phyloP scores from a whole-genome alignment of 805 yeast genomes.

The Wickerhamiella shivajii region DNA sequence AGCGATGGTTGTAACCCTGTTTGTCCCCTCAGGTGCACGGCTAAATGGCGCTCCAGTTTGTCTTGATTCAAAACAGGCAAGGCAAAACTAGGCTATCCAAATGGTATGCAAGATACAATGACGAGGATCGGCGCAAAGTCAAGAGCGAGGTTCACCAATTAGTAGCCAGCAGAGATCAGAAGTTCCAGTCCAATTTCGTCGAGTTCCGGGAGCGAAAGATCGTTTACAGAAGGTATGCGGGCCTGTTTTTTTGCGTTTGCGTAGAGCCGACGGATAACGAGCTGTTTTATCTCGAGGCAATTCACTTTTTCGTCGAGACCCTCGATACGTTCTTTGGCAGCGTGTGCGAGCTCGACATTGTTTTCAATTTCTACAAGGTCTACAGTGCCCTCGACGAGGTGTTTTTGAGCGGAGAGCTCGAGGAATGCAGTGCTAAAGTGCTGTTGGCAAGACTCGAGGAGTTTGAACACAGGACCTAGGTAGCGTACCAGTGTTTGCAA shows the following conservation, averaged over 20 bases:
- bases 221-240: slow-evolving; percentile 83
- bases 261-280: slow-evolving; percentile 73
- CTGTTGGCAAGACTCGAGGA: slow-evolving; percentile 50
- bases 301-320: slow-evolving; percentile 80
- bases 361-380: slow-evolving; percentile 78
- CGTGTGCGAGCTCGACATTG: slow-evolving; percentile 87
- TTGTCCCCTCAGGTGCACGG: too few species aligned
- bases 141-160: slow-evolving; percentile 61
- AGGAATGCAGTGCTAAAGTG: slow-evolving; percentile 62
- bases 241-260: slow-evolving; percentile 74
- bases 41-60: slow-evolving; percentile 62
- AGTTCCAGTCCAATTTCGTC: slow-evolving; percentile 67
- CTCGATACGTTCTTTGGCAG: slow-evolving; percentile 74
- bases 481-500: too few species aligned
- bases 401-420: slow-evolving; percentile 79
- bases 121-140: slow-evolving; percentile 32
- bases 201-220: slow-evolving; percentile 53
- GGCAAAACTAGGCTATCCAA: slow-evolving; percentile 81
- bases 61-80: slow-evolving; percentile 76
- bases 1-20: too few species aligned
- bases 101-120: slow-evolving; percentile 45
- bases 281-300: slow-evolving; percentile 63
- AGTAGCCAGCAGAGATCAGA: slow-evolving; percentile 70
- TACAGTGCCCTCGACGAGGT: slow-evolving; percentile 76
- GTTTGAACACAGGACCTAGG: slow-evolving; percentile 33